These are phyloP conservation scores for Tetracentron sinense DNA, from an alignment of 164 flowering plant genomes.

Conservation along the genomic window DNA sequence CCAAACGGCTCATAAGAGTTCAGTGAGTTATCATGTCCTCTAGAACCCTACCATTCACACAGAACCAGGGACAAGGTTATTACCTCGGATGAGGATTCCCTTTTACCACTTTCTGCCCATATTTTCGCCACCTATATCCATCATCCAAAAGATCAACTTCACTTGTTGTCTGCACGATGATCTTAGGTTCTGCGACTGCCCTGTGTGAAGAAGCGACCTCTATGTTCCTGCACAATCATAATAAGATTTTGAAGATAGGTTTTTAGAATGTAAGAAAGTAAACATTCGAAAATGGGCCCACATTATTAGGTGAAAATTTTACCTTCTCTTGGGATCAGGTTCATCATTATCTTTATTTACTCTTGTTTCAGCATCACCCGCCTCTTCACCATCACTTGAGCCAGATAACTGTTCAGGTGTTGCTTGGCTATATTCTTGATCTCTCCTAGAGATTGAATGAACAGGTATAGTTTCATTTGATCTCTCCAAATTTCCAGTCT, in stretches of 20 bases:
- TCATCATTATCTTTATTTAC: conserved; percentile 42
- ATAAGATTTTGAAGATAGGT: neutral
- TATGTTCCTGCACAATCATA: conserved; percentile 24
- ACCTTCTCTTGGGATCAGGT: conserved; percentile 60
- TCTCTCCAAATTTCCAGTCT: conserved; percentile 19
- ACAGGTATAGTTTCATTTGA: conserved; percentile 12
- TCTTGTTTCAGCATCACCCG: conserved; percentile 36
- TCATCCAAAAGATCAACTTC: conserved; percentile 70
- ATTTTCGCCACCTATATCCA: conserved; percentile 69
- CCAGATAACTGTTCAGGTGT: conserved; percentile 37
- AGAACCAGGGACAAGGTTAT: neutral
- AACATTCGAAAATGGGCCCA: neutral
- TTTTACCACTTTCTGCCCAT: conserved; percentile 68
- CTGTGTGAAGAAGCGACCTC: conserved; percentile 38
- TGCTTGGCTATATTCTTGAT: conserved; percentile 43
- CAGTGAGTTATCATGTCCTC: neutral
- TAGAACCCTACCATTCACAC: neutral
- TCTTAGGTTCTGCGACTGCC: conserved; percentile 50
- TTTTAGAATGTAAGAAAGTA: too few relatives aligned
- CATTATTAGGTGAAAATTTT: neutral
- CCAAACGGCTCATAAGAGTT: too few relatives aligned
- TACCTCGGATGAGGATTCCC: conserved; percentile 69
- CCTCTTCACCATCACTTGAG: conserved; percentile 59
- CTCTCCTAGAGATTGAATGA: conserved; percentile 23
- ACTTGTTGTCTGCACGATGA: conserved; percentile 65